Evolutionary conservation across 257 asterid genomes (phyloP), one percentile per base, ranked within the genome.

Genomic region (Leptodermis oblonga): DNA sequence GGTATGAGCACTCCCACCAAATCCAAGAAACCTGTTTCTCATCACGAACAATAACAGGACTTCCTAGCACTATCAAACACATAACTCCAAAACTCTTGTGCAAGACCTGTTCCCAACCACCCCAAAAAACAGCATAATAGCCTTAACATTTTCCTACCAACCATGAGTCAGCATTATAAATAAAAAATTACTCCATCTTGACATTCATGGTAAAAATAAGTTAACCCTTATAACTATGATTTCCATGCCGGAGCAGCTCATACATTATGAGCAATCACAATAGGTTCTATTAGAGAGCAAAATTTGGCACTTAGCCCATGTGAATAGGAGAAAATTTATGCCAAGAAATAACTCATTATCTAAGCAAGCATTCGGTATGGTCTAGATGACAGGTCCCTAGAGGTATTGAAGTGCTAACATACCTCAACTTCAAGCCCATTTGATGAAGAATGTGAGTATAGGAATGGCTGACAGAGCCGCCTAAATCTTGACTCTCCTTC

Each of bases 341-440:
- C 14, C 46, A 45, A 46, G 67, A 31, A 70, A 4, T 48, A 65
- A 59, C 4, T 5, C 42, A 41, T 28, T 60, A 54, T 64, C 41
- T 25, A 14, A 30, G 11, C 4, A n/a, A 70, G 48, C 39, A 65
- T 59, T 17, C 17, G 18, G 11, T 56, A 33, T 61, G 41, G 37
- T 17, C 37, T 61, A 13, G 22, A 28, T 26, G 30, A 28, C 30
- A 12, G 43, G 7, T 58, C 49, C 43, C 53, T 7, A 26, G 43
- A 48, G 41, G 43, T 42, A 33, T 22, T 34, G 45, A 60, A 33
- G 26, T 7, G 18, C 41, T 14, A 18, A 74, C 41, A 72, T 80
- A 93, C 99, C 97, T 93, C 99, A 80, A 93, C 81, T 79, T 93
- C 99, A 61, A 93, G 96, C 70, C 85, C 88, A 80, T 88, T 90